Conservation (phyloP, 2,329 filamentous ascomycete species). For the Phaeosphaeriaceae sp. region DNA sequence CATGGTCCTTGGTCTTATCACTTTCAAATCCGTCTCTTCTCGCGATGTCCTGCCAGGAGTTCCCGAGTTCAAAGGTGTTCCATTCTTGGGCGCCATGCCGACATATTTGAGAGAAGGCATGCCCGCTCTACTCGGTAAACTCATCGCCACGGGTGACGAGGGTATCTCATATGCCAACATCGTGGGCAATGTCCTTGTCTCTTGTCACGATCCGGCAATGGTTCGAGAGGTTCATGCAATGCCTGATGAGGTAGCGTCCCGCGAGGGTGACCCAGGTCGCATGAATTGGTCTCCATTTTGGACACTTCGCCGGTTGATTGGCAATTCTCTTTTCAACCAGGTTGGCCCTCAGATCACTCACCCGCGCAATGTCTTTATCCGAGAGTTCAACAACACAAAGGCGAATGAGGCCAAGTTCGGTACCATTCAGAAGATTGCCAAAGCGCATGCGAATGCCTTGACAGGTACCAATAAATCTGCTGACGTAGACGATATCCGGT, state of each 20-base stretch:
- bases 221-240: slow-evolving; percentile 2
- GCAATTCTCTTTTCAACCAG: slow-evolving; percentile 6
- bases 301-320: slow-evolving; percentile 10
- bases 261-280: not conserved
- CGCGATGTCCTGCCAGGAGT: slow-evolving; percentile 3
- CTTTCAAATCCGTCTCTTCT: not conserved
- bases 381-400: slow-evolving; percentile 7
- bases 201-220: slow-evolving; percentile 8
- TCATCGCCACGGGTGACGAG: slow-evolving; percentile 4
- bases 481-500: slow-evolving; percentile 1
- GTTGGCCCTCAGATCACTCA: slow-evolving; percentile 4
- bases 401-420: slow-evolving; percentile 5
- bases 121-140: slow-evolving; percentile 4
- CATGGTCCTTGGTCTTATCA: not conserved
- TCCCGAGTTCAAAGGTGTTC: slow-evolving; percentile 1
- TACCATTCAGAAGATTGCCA: not conserved
- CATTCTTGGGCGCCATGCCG: slow-evolving; percentile 8
- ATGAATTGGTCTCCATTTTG: slow-evolving; percentile 10
- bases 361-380: slow-evolving; percentile 2
- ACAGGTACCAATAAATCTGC: not conserved
- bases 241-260: slow-evolving; percentile 7
- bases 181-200: slow-evolving; percentile 7
- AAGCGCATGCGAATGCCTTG: not conserved
- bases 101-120: slow-evolving; percentile 9
- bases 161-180: slow-evolving; percentile 8